These are phyloP conservation scores for Pyrenula aspistea DNA, from an alignment of 495 filamentous ascomycete genomes.

Conservation along the genomic window DNA sequence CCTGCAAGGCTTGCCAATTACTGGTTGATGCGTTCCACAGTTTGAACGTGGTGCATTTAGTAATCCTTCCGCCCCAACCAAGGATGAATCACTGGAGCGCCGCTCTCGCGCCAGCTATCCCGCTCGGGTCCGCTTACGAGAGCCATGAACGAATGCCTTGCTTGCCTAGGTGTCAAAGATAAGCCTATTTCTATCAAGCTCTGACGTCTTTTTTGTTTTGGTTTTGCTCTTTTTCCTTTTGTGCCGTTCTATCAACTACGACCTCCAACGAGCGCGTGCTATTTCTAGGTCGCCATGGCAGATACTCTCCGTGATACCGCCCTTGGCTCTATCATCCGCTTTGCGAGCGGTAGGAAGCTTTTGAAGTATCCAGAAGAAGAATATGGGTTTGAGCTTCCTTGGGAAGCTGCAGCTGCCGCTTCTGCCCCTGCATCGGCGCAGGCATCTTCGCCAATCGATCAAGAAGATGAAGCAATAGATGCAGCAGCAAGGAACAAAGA, in stretches of 20 bases:
- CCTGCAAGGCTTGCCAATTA: background rate
- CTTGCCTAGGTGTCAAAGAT: background rate
- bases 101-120: background rate
- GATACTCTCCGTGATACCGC: conserved; percentile 33
- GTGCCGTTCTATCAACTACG: no score
- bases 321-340: conserved; percentile 40
- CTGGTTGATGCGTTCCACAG: background rate
- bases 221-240: no score
- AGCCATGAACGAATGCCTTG: background rate
- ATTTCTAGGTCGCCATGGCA: background rate
- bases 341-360: conserved; percentile 31
- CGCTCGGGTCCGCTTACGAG: no score
- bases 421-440: no score
- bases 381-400: conserved; percentile 34
- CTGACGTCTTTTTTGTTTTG: no score
- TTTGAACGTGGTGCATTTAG: background rate
- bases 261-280: background rate
- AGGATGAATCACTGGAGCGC: background rate
- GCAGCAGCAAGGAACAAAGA: no score
- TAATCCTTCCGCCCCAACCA: background rate
- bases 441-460: background rate
- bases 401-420: background rate
- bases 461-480: background rate
- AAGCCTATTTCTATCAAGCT: background rate
- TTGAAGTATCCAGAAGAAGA: conserved; percentile 44